Evolutionary conservation across 257 asterid species (phyloP).

Genomic region (Cinchona pubescens): DNA sequence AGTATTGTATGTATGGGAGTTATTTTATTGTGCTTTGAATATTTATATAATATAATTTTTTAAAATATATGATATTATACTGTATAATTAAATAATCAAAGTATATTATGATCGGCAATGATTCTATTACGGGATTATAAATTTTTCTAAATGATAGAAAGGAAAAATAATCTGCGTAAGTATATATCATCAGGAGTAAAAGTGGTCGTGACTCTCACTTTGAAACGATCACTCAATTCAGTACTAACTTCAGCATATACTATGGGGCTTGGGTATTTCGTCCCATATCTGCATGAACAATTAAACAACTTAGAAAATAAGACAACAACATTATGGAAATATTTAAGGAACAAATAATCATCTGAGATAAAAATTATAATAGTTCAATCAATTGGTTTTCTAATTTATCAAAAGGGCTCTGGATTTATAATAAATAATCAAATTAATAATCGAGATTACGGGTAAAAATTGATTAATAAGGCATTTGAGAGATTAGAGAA

Average conservation of each 20-base stretch:
- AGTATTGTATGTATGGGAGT: too few relatives aligned
- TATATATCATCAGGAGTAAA: too few relatives aligned
- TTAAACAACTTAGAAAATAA: neutral
- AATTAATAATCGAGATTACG: neutral
- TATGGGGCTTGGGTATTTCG: too few relatives aligned
- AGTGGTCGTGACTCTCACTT: neutral
- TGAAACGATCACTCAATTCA: neutral
- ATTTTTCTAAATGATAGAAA: too few relatives aligned
- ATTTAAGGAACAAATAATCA: neutral
- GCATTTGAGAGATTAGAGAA: too few relatives aligned
- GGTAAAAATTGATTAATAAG: neutral
- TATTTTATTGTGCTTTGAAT: too few relatives aligned
- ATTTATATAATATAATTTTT: too few relatives aligned
- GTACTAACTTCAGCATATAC: neutral
- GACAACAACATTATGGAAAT: neutral
- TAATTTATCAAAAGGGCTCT: neutral
- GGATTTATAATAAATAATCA: neutral
- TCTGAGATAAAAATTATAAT: neutral
- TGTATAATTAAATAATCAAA: too few relatives aligned
- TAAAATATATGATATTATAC: too few relatives aligned
- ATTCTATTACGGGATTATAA: too few relatives aligned
- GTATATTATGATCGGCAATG: too few relatives aligned
- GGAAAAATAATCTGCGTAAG: neutral
- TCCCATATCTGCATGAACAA: neutral
- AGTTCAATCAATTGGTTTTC: neutral